Percentiles rank a stretch among this genome's conserved stretches.
These are phyloP conservation scores for Aspergillus sp. DNA, from an alignment of 2,329 filamentous ascomycete species.

Conservation along the genomic window DNA sequence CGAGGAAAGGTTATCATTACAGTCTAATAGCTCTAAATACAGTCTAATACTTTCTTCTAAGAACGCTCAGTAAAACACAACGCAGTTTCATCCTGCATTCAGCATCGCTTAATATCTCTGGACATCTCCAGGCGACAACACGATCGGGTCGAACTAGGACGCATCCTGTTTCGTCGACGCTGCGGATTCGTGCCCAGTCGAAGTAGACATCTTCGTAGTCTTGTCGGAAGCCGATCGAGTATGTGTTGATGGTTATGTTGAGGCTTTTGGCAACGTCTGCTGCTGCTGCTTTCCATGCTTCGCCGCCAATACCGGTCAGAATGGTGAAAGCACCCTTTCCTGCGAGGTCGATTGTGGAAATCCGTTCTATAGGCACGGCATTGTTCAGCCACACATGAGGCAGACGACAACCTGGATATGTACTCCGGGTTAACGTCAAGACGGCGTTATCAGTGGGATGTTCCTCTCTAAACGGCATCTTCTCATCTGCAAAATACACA, in stretches of 20 bases:
- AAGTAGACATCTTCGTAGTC: slow-evolving; percentile 61
- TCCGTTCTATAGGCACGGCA: slow-evolving; percentile 36
- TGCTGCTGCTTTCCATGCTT: slow-evolving; percentile 50
- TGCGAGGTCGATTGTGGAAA: slow-evolving; percentile 58
- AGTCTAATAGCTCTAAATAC: not conserved
- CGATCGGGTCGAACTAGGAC: slow-evolving; percentile 58
- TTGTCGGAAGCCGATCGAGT: slow-evolving; percentile 53
- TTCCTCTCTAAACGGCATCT: slow-evolving; percentile 5
- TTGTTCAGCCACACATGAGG: slow-evolving; percentile 61
- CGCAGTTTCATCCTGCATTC: slow-evolving; percentile 13
- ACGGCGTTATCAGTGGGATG: slow-evolving; percentile 36
- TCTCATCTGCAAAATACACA: slow-evolving; percentile 39
- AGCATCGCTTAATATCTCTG: slow-evolving; percentile 8
- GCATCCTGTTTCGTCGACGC: slow-evolving; percentile 54
- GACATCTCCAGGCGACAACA: slow-evolving; percentile 51
- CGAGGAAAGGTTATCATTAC: slow-evolving; percentile 10
- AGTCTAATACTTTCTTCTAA: too few species aligned
- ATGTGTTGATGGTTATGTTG: slow-evolving; percentile 45
- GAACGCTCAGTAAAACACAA: too few species aligned
- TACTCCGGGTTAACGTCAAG: slow-evolving; percentile 42
- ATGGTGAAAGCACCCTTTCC: slow-evolving; percentile 51
- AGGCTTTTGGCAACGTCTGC: slow-evolving; percentile 31
- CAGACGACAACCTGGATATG: slow-evolving; percentile 55
- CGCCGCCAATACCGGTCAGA: slow-evolving; percentile 52
- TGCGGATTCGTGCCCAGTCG: slow-evolving; percentile 52